Evolutionary conservation across 129 eudicot genomes (phyloP), one percentile per base, ranked within the genome.

Genomic region (Rutidosis leptorrhynchoides): DNA sequence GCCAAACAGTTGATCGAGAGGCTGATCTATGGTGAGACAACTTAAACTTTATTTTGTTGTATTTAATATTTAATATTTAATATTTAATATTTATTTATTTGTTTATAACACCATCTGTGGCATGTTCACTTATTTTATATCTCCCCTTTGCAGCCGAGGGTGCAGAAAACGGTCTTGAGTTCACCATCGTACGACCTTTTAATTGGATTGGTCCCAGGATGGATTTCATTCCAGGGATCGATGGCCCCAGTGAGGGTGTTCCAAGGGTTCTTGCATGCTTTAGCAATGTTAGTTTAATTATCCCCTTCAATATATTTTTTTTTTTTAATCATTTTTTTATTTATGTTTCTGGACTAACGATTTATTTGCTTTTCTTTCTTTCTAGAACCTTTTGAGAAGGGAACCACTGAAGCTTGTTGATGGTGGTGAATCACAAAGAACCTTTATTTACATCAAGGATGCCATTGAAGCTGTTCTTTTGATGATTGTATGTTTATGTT

Each of bases 171-270:
- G 96, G 90, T 75, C 90, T 88, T 1, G 93, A 93, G 64, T 93
- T 93, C 71, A 88, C 99, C 45, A 86, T 93, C 62, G 99, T 93
- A 58, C 81, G 99, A 71, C 99, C 99, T 42, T 93, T 93, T 53
- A 93, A 93, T 71, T 88, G 99, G 99, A 93, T 93, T 77, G 98
- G 99, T 65, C 99, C 96, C 7, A 88, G 99, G 78, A 93, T 92
- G 98, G 96, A 92, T 76, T 92, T 92, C 80, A 92, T 92, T 9
- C 98, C 98, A 0, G 98, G 98, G 22, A 85, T 92, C 74, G 98
- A 92, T 82, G 98, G 98, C 40, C 98, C 98, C 37, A 92, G 96
- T 61, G 96, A 92, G 70, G 98, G 96, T 53, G 98, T 92, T 72
- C 98, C 98, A 22, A 83, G 98, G 71, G 98, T 92, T 76, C 72